Evolutionary conservation across 257 asterid genomes (phyloP).

Genomic region (Solanum sejunctum): DNA sequence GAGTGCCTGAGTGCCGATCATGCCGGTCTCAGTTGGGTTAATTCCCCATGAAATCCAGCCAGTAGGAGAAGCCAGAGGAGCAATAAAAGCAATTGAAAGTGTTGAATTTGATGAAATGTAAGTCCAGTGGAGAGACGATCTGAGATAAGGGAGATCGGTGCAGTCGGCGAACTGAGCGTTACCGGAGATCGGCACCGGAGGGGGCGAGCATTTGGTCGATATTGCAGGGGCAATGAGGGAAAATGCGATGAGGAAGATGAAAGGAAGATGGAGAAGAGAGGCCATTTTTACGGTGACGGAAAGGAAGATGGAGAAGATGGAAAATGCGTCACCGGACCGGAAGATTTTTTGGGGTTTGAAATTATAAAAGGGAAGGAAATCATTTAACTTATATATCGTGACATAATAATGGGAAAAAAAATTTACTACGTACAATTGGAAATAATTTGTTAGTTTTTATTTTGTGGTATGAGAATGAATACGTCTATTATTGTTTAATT

Average conservation of each 20-base stretch:
- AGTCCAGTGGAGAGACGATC: slow-evolving; percentile 55
- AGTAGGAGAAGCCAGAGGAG: slow-evolving; percentile 27
- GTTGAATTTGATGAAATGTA: slow-evolving; percentile 26
- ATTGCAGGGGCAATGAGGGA: slow-evolving; percentile 24
- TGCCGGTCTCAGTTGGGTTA: slow-evolving; percentile 42
- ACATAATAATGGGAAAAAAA: too few relatives aligned
- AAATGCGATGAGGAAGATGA: slow-evolving; percentile 18
- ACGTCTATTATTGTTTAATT: too few relatives aligned
- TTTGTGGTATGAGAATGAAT: too few relatives aligned
- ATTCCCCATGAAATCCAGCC: slow-evolving; percentile 89
- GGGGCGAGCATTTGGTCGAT: slow-evolving; percentile 29
- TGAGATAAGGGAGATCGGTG: slow-evolving; percentile 43
- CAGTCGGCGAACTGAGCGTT: slow-evolving; percentile 19
- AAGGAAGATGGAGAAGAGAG: neutral
- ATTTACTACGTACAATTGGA: too few relatives aligned
- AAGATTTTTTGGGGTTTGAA: neutral
- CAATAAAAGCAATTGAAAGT: slow-evolving; percentile 46
- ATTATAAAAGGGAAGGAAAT: too few relatives aligned
- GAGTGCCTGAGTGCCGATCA: slow-evolving; percentile 53
- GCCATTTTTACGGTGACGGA: slow-evolving; percentile 8
- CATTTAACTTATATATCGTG: neutral
- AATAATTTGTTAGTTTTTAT: too few relatives aligned
- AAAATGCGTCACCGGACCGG: too few relatives aligned
- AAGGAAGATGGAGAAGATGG: too few relatives aligned
- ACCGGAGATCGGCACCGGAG: slow-evolving; percentile 8